Base-by-base conservation (phyloP, 441 rosid species). In the Francoa sonchifolia region DNA sequence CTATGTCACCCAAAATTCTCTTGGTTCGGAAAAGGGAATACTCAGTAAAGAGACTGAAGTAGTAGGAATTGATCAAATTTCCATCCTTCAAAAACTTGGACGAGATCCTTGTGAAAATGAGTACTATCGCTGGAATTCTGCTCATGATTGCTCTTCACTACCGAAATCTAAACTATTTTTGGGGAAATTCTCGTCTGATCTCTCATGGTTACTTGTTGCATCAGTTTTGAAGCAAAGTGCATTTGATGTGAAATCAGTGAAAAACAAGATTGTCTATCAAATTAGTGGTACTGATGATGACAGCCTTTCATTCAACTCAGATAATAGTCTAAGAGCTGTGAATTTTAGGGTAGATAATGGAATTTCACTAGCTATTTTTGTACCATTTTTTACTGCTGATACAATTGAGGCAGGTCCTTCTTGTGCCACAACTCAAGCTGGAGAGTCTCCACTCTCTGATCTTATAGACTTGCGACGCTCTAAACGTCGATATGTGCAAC, bases 131-230 rank as follows among this genome's bases (percentile, higher is more conserved):
- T 89, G 92, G 94, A 60, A 37, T 13, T 70, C 32, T 44, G 55
- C 92, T 0, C 78, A 72, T 58, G 79, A 89, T 65, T 77, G 92
- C 50, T 36, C 74, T 36, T 45, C 48, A 2, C 21, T 72, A 36
- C 72, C 54, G 47, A 73, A 62, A 50, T 47, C 80, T 14, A 85
- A 79, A 55, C 46, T 89, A 4, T 61, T 77, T 4, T 21, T 66
- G 26, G 92, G 92, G 31, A 82, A 63, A 49, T 85, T 89, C 65
- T 64, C 38, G 27, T 52, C 76, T 4, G 96, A 89, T 52, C 48
- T 85, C 19, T 54, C 89, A 0, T 89, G 86, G 86, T 40, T 85
- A 35, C 55, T 72, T 49, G 92, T 69, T 37, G 47, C 82, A 19
- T 82, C 94, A 7, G 58, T 67, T 44, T 19, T 62, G 65, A 79